Percentiles rank a stretch among this genome's conserved stretches.
Evolutionary conservation across 2,329 filamentous ascomycete genomes (phyloP).

Genomic region (Dothiorella sarmentorum): DNA sequence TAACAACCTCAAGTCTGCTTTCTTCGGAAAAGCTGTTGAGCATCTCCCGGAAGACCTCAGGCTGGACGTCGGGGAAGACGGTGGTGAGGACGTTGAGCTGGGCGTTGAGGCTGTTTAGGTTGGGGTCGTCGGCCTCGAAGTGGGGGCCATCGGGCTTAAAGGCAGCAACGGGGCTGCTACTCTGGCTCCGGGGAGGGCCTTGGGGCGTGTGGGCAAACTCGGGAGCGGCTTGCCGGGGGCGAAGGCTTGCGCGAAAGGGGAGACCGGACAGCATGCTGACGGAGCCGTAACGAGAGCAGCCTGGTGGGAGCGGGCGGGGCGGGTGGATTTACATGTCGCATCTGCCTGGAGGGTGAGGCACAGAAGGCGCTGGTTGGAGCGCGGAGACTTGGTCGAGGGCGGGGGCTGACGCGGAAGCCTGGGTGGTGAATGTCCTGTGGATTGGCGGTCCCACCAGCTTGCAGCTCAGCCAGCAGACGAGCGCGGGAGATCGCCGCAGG

Average conservation of each 20-base stretch:
- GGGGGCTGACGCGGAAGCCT: background rate
- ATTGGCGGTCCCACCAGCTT: background rate
- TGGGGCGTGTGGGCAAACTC: background rate
- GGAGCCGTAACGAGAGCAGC: background rate
- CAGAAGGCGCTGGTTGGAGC: background rate
- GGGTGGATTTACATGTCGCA: conserved; percentile 14
- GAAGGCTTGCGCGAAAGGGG: conserved; percentile 11
- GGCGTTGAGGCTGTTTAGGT: conserved; percentile 67
- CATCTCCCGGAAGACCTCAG: conserved; percentile 81
- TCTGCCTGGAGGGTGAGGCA: background rate
- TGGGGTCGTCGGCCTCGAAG: conserved; percentile 48
- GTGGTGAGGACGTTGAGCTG: conserved; percentile 65
- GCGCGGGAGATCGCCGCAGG: conserved; percentile 11
- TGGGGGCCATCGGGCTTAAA: background rate
- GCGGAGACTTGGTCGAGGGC: background rate
- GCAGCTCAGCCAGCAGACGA: background rate
- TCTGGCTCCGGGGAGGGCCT: conserved; percentile 5
- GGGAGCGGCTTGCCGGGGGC: background rate
- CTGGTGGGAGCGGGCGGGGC: conserved; percentile 1
- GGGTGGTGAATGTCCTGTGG: background rate
- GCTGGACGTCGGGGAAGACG: conserved; percentile 76
- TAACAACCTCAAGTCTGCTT: conserved; percentile 72
- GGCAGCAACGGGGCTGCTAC: background rate
- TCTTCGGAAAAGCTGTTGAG: conserved; percentile 70
- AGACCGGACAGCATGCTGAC: conserved; percentile 11